Base-by-base conservation (phyloP, 495 filamentous ascomycete species). In the Tuber microsphaerosporum region DNA sequence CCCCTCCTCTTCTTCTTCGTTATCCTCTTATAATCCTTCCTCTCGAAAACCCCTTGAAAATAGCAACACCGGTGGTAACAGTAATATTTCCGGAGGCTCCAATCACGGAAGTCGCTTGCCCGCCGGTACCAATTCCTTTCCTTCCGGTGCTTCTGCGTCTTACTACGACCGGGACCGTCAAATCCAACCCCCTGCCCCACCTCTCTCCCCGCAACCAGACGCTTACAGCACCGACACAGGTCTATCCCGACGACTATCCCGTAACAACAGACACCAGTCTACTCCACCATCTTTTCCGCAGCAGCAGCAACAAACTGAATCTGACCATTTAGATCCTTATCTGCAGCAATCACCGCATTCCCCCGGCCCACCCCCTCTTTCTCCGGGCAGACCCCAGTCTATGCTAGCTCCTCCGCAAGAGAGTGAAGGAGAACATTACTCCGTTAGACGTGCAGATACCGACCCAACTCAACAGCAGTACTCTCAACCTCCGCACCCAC, bases 401-500 rank as follows among this genome's bases (percentile, higher is more conserved):
- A 74, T 82, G 73, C 80, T 82, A 65, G 73, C 80, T 46, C 79
- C 74, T 51, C 80, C 81, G 43, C 77, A 77, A 2, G 81, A 82
- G 72, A 44, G 61, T 56, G 80, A 82, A 74, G 73, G n/a, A 73
- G 77, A 79, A 16, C 72, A 61, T 70, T 79, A 79, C 46, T 14
- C 56, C 31, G 73, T 79, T 69, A 70, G 77, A 34, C 70, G 42
- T 31, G 45, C 69, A 10, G 74, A 80, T 69, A 70, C 71, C 68
- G 68, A 73, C 45, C 48, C 71, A 16, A 37, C 45, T 42, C 75
- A 79, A 31, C 76, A 79, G 71, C 72, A 79, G 34, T 79, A 75
- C 71, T 56, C 41, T 42, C 74, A 65, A 14, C 37, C 87, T 84
- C 82, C 83, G 82, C 75, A 86, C 84, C 43, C 84, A 84, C 51